Evolutionary conservation across 805 yeast species (phyloP).

Genomic region (Pichia cabralensis): DNA sequence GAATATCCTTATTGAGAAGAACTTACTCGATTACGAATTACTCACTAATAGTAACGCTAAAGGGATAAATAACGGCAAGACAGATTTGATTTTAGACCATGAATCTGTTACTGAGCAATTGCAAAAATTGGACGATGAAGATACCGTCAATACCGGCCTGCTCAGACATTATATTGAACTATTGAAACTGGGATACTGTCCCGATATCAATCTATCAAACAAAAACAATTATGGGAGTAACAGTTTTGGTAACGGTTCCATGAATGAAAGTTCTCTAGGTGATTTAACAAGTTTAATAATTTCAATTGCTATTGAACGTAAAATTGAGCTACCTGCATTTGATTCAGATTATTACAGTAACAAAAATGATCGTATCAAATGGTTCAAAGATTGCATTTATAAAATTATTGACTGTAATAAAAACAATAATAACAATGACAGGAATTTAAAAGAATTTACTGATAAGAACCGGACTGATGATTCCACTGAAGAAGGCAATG

Average conservation of each 20-base stretch:
- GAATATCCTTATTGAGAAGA: constrained; percentile 11
- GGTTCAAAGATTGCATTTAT: constrained; percentile 23
- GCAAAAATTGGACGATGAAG: not conserved
- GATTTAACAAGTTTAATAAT: constrained; percentile 37
- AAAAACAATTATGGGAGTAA: too few relatives aligned
- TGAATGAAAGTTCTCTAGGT: constrained; percentile 19
- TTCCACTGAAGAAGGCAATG: too few relatives aligned
- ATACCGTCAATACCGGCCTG: not conserved
- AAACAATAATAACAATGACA: not conserved
- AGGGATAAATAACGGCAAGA: not conserved
- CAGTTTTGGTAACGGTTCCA: constrained; percentile 17
- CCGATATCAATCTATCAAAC: not conserved
- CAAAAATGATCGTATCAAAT: constrained; percentile 19
- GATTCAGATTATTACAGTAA: constrained; percentile 14
- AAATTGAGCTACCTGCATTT: constrained; percentile 30
- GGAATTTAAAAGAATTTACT: too few relatives aligned
- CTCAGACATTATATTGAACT: constrained; percentile 8
- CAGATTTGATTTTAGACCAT: not conserved
- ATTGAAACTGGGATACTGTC: constrained; percentile 11
- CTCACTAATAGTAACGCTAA: not conserved
- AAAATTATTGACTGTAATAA: constrained; percentile 6
- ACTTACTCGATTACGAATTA: constrained; percentile 9
- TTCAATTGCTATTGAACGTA: constrained; percentile 34
- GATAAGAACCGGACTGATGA: too few relatives aligned
- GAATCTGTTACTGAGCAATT: not conserved